Evolutionary conservation across 768 basidiomycete genomes (phyloP), one percentile per base, ranked within the genome.

Genomic region (Mycena crocata): DNA sequence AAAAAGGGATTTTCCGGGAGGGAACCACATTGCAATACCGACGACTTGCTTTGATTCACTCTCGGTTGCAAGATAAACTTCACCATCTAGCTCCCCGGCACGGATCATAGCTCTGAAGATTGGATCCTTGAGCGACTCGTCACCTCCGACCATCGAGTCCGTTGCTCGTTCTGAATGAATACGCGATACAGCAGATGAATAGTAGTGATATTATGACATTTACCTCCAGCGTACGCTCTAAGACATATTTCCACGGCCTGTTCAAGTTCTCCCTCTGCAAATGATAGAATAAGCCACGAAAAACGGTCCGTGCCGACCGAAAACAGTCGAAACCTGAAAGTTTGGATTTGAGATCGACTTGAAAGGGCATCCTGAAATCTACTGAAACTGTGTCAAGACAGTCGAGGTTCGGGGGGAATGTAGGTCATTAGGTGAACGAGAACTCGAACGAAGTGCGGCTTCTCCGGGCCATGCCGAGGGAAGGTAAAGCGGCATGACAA

Each of bases 11-110:
- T 69, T 57, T 3, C 77, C 77, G 0, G 79, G 77, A 3, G 79
- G 78, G 70, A 77, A 78, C 77, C 79, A 80, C 26, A 77, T 42
- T 5, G 77, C 67, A 44, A 72, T 74, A 0, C 75, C 78, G 39
- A 78, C 68, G 3, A 77, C 40, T 44, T 72, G 70, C 7, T 74
- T 69, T 1, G 62, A 51, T 4, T 37, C 48, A 23, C 70, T 51
- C 37, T 77, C 70, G 6, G 69, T 74, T 12, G 77, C 79, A 15
- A 66, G 49, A 54, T 78, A 80, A 54, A 72, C 75, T 71, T 78
- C 74, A 9, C 77, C 77, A 2, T 48, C 73, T 21, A 73, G 55
- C 24, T 67, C 67, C 23, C 73, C 72, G 35, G 78, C 76, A 24
- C 69, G 72, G 30, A 77, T 48, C 62, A 73, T 72, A 21, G 74